Evolutionary conservation across 2,329 filamentous ascomycete genomes (phyloP).

Genomic region (Acephala macrosclerotiorum): DNA sequence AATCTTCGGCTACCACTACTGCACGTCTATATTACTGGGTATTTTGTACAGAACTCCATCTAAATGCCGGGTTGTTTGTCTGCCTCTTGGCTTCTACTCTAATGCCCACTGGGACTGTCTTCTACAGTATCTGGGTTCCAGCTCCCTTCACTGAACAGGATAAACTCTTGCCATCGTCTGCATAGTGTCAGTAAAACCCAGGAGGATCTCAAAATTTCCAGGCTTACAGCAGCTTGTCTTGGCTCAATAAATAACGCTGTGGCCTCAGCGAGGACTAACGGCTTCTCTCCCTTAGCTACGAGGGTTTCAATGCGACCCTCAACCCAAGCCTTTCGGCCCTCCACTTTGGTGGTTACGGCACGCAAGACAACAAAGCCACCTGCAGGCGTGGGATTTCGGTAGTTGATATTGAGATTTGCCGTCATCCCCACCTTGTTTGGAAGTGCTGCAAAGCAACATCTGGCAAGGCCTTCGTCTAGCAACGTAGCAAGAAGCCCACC

Average conservation of each 20-base stretch:
- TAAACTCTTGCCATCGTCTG: slow-evolving; percentile 34
- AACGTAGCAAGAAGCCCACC: slow-evolving; percentile 92
- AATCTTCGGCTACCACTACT: neutral
- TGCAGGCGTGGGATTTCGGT: slow-evolving; percentile 80
- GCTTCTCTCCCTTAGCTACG: slow-evolving; percentile 66
- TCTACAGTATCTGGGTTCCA: slow-evolving; percentile 21
- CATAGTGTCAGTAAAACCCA: slow-evolving; percentile 10
- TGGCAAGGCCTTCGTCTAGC: slow-evolving; percentile 86
- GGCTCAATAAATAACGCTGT: slow-evolving; percentile 90
- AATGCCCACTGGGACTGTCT: neutral
- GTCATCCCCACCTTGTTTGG: slow-evolving; percentile 88
- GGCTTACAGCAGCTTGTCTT: slow-evolving; percentile 69
- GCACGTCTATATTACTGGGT: neutral
- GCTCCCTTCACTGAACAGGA: slow-evolving; percentile 16
- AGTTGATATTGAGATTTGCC: slow-evolving; percentile 84
- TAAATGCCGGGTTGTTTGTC: neutral
- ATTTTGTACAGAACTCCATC: neutral
- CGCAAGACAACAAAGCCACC: slow-evolving; percentile 78
- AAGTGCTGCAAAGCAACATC: slow-evolving; percentile 87
- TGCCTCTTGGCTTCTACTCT: neutral
- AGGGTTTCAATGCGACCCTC: slow-evolving; percentile 86
- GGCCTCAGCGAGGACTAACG: slow-evolving; percentile 78
- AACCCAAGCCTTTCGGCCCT: slow-evolving; percentile 95
- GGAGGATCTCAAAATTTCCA: neutral
- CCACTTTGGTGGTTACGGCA: slow-evolving; percentile 82